Conservation (phyloP, 192 early-diverging fungal species). For the Paraglomus brasilianum region DNA sequence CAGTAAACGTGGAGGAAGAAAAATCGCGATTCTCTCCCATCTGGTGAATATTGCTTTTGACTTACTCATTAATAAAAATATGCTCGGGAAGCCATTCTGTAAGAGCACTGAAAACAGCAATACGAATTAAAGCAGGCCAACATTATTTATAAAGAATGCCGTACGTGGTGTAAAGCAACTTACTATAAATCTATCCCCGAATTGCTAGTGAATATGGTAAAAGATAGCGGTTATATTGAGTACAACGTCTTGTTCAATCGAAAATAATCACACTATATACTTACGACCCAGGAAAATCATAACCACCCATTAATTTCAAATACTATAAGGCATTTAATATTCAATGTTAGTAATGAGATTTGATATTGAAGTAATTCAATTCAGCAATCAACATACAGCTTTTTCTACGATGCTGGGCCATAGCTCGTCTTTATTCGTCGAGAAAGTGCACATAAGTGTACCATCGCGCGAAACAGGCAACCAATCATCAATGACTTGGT, state of each 20-base stretch:
- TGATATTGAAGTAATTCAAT: conserved; percentile 8
- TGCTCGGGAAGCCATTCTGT: conserved; percentile 96
- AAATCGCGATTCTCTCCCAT: neutral
- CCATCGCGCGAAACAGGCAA: conserved; percentile 73
- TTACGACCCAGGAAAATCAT: conserved; percentile 89
- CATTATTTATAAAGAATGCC: no score
- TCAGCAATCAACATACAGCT: conserved; percentile 60
- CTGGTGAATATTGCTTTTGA: neutral
- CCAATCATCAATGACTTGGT: conserved; percentile 79
- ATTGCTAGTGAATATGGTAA: conserved; percentile 49
- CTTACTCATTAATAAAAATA: conserved; percentile 76
- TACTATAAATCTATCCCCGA: conserved; percentile 88
- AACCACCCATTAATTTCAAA: conserved; percentile 94
- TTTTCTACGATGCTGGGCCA: conserved; percentile 92
- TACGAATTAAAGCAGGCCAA: conserved; percentile 17
- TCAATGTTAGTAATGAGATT: conserved; percentile 2
- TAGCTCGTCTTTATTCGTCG: conserved; percentile 68
- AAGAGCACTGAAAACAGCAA: conserved; percentile 54
- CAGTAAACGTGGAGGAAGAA: conserved; percentile 1
- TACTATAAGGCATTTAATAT: conserved; percentile 49
- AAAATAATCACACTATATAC: conserved; percentile 30
- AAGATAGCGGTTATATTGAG: neutral
- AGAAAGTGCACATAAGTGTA: conserved; percentile 86
- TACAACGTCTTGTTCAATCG: neutral
- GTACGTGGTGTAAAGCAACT: no score